phyloP scores from a whole-genome alignment of 148 eudicot genomes.

The Silene conica region DNA sequence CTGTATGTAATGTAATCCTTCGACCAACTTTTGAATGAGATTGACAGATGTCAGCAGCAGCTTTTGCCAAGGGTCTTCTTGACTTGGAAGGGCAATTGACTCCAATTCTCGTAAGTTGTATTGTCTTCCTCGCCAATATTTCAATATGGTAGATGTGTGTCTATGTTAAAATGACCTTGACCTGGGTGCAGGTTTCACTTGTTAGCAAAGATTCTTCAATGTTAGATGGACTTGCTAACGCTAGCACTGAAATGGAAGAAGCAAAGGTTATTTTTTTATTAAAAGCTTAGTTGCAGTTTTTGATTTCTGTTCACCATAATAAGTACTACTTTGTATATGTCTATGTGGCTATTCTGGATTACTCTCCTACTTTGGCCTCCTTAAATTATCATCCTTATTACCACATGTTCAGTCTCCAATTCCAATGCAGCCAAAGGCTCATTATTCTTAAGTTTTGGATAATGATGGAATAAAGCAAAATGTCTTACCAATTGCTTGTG shows the following conservation, averaged over 20 bases:
- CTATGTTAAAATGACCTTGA: slow-evolving; percentile 18
- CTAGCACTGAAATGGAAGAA: slow-evolving; percentile 88
- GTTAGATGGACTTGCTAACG: slow-evolving; percentile 98
- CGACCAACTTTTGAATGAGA: background rate
- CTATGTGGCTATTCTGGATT: background rate
- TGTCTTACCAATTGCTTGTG: background rate
- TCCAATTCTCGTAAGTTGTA: slow-evolving; percentile 71
- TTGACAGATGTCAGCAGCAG: slow-evolving; percentile 97
- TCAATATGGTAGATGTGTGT: background rate
- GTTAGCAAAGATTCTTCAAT: slow-evolving; percentile 99
- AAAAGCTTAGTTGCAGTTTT: background rate
- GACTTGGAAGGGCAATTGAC: slow-evolving; percentile 97
- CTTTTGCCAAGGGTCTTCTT: slow-evolving; percentile 97
- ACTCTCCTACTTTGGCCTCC: background rate
- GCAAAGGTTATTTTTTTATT: slow-evolving; percentile 61
- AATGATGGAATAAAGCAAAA: background rate
- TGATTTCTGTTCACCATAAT: background rate
- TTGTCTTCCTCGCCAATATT: slow-evolving; percentile 2
- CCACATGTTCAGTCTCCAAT: background rate
- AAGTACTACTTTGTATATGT: background rate
- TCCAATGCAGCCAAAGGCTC: background rate
- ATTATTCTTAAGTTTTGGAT: background rate
- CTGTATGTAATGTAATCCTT: background rate
- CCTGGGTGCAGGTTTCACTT: slow-evolving; percentile 71
- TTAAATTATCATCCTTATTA: background rate